phyloP scores from a whole-genome alignment of 2,329 filamentous ascomycete genomes.

The Colletotrichum sp. region DNA sequence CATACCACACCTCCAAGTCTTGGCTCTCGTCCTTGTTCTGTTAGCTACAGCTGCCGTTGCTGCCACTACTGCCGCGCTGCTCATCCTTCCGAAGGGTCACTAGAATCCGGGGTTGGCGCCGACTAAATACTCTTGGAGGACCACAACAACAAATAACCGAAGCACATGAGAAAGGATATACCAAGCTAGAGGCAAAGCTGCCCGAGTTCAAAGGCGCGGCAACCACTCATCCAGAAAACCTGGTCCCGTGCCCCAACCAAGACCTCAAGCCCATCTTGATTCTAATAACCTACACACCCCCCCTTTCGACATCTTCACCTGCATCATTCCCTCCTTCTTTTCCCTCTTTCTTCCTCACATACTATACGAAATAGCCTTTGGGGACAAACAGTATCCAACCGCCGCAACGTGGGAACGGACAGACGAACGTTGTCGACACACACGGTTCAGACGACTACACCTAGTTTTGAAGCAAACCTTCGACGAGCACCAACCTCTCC shows the following conservation, averaged over 20 bases:
- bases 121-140: background rate
- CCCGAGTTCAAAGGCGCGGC: background rate
- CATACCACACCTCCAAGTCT: background rate
- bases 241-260: background rate
- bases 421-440: background rate
- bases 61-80: background rate
- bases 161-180: background rate
- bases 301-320: background rate
- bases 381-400: background rate
- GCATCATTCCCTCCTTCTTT: background rate
- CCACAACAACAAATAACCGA: background rate
- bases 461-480: background rate
- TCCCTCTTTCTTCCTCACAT: background rate
- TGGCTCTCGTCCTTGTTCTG: background rate
- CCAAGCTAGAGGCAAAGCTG: background rate
- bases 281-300: background rate
- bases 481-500: background rate
- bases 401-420: background rate
- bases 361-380: background rate
- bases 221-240: background rate
- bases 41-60: background rate
- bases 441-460: background rate
- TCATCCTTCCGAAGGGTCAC: background rate
- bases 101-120: constrained; percentile 18
- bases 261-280: background rate